Evolutionary conservation across 2,329 filamentous ascomycete species (phyloP), one percentile per base, ranked within the genome.

Genomic region (Cladophialophora chaetospira): DNA sequence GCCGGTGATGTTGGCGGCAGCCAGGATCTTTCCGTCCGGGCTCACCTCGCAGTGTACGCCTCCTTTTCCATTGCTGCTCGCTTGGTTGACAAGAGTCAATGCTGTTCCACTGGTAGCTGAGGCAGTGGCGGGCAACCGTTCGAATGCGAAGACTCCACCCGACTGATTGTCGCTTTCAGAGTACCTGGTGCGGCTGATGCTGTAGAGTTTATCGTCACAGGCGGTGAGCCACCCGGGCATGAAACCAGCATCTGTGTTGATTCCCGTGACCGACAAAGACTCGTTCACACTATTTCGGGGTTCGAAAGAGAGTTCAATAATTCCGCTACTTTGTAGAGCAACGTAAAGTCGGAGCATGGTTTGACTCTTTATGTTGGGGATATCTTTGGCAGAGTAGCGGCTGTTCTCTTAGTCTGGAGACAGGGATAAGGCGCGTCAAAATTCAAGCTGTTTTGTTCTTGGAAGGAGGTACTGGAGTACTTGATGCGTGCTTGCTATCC

Each of bases 11-110:
- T 54, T 53, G 4, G 55, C 42, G 15, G 46, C 50, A 17, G 44
- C 49, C 4, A 57, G 35, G 19, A 42, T 33, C 19, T 40, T 48
- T 36, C 51, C 55, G 40, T 53, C 56, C 17, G 13, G 40, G 40
- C 36, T 44, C 26, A 44, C 45, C 15, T 53, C 31, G 49, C 51
- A 54, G 21, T 58, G 55, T 3, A 54, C 50, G 17, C 55, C 55
- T 4, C 55, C 55, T 38, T 58, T 52, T 3, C 55, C 55, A 19
- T 58, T 44, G 31, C 55, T 58, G 55, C 48, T 54, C 5, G 28
- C 23, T 19, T 33, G 31, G 29, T 49, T 29, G 15, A 53, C 5
- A 19, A 38, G 44, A 15, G 19, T 49, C 26, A 58, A 43, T 6
- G 35, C 33, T 11, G 25, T 43, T 23, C 36, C 48, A 49, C n/a